phyloP scores from a whole-genome alignment of 179 eudicot species.

The Actinidia arguta region DNA sequence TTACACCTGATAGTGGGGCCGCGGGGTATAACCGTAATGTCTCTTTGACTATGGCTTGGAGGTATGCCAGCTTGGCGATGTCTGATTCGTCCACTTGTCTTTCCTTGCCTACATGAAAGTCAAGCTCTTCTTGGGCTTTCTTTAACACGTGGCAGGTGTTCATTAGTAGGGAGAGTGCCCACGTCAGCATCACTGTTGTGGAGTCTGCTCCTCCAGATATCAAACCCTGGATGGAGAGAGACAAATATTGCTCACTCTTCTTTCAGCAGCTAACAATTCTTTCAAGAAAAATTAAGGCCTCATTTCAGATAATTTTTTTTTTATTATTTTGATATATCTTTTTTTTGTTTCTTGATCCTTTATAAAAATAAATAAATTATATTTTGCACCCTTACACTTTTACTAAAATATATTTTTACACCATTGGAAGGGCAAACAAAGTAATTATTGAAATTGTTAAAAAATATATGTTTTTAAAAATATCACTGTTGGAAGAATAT shows the following conservation, averaged over 20 bases:
- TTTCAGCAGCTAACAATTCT: too few species aligned
- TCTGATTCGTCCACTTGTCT: conserved; percentile 23
- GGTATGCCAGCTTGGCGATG: conserved; percentile 14
- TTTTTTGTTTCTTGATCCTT: not conserved
- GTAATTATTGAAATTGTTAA: too few species aligned
- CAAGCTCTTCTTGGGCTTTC: conserved; percentile 22
- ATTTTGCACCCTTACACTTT: too few species aligned
- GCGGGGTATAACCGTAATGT: conserved; percentile 20
- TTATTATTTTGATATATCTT: too few species aligned
- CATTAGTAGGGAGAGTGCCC: conserved; percentile 33
- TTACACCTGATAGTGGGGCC: not conserved
- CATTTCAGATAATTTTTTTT: too few species aligned
- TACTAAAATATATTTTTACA: too few species aligned
- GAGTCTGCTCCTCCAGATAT: conserved; percentile 28
- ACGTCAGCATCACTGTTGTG: conserved; percentile 22
- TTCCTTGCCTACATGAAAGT: conserved; percentile 24
- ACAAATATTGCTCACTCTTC: too few species aligned
- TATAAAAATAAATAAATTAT: too few species aligned
- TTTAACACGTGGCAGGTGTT: conserved; percentile 15
- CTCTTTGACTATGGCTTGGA: conserved; percentile 29
- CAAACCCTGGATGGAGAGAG: not conserved
- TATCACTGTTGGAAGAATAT: too few species aligned
- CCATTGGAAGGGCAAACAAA: too few species aligned
- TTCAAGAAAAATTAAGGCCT: too few species aligned
- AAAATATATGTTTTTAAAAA: too few species aligned